phyloP scores from a whole-genome alignment of 208 protist species.

The Phytomonas sp. region DNA sequence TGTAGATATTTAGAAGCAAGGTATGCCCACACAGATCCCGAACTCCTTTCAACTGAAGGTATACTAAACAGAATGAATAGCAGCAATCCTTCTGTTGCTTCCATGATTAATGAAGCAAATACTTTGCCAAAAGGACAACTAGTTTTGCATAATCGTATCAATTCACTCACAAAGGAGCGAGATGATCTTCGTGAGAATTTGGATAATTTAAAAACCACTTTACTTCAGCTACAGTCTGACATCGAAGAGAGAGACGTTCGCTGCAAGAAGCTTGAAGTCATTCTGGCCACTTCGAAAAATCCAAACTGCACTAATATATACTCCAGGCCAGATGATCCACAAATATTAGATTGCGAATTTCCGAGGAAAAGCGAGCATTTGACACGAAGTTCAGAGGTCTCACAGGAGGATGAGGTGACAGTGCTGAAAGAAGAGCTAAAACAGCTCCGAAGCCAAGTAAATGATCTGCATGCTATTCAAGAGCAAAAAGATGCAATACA shows the following conservation, averaged over 20 bases:
- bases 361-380: background rate
- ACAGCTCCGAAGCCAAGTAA: background rate
- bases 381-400: background rate
- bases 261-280: conserved; percentile 44
- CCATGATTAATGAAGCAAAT: background rate
- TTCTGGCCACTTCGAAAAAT: conserved; percentile 24
- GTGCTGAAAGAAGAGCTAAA: conserved; percentile 17
- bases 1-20: background rate
- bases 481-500: conserved; percentile 27
- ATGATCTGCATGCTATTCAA: background rate
- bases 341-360: background rate
- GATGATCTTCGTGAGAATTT: conserved; percentile 36
- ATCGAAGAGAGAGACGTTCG: conserved; percentile 30
- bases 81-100: conserved; percentile 2
- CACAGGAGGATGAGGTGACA: conserved; percentile 11
- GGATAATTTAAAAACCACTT: conserved; percentile 23
- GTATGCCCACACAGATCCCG: background rate
- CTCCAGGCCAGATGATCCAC: background rate
- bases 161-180: conserved; percentile 19
- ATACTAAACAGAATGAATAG: background rate
- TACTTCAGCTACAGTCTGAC: conserved; percentile 23
- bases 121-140: background rate
- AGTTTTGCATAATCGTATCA: background rate
- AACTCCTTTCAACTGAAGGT: background rate
- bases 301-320: conserved; percentile 1